A percentile compares a stretch with the other conserved stretches of the same genome.
Conservation (phyloP, 768 basidiomycete genomes). For the Paxillus involutus region DNA sequence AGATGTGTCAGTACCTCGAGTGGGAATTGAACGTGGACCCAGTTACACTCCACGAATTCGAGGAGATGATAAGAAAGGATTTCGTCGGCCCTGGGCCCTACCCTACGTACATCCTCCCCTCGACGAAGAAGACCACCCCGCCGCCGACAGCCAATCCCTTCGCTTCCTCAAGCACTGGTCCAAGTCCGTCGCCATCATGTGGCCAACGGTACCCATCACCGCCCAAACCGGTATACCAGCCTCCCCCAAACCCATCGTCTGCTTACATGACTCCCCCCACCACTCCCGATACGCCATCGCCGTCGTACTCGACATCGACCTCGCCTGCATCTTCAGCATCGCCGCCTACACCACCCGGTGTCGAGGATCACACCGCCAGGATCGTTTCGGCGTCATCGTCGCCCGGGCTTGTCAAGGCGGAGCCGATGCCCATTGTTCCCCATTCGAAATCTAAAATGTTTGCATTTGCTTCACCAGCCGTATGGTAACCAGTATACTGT, state of each 20-base stretch:
- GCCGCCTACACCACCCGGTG: slow-evolving; percentile 55
- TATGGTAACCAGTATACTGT: slow-evolving; percentile 49
- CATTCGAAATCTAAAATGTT: slow-evolving; percentile 61
- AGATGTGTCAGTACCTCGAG: slow-evolving; percentile 86
- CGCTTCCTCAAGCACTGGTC: slow-evolving; percentile 28
- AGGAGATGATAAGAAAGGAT: slow-evolving; percentile 57
- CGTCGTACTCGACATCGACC: slow-evolving; percentile 48
- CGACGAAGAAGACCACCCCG: slow-evolving; percentile 61
- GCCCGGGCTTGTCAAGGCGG: slow-evolving; percentile 27
- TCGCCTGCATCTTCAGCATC: slow-evolving; percentile 65
- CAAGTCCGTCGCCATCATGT: slow-evolving; percentile 28
- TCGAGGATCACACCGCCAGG: slow-evolving; percentile 50
- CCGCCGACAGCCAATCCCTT: slow-evolving; percentile 31
- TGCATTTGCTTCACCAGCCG: slow-evolving; percentile 58
- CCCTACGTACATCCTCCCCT: slow-evolving; percentile 60
- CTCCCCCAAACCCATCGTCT: slow-evolving; percentile 9
- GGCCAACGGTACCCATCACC: slow-evolving; percentile 32
- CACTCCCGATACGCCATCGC: slow-evolving; percentile 56
- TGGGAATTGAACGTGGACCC: slow-evolving; percentile 86
- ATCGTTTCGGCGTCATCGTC: slow-evolving; percentile 43
- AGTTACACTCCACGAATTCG: slow-evolving; percentile 57
- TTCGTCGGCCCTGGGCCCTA: slow-evolving; percentile 58
- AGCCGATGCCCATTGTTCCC: slow-evolving; percentile 23
- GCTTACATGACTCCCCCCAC: slow-evolving; percentile 30
- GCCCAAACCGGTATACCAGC: slow-evolving; percentile 25